Base-by-base conservation (phyloP, 1,284 basidiomycete species). In the Cutaneotrichosporon dermatis region DNA sequence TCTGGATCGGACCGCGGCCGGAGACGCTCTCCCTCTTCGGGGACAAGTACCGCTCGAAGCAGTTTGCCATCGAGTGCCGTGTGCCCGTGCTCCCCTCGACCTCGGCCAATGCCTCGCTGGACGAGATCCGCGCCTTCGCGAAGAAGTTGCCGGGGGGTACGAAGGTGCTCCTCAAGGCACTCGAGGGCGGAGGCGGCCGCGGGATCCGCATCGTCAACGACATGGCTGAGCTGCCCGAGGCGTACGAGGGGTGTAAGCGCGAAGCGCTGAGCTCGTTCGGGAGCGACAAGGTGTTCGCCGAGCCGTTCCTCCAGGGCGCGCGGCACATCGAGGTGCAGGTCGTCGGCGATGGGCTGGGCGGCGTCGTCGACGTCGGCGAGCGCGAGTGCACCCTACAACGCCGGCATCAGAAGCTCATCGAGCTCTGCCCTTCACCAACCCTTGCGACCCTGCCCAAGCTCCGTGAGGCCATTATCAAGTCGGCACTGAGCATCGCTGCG, bases 291-390 rank as follows among this genome's bases (percentile, higher is more conserved):
- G 90, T 94, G 2, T 80, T 94, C 8, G 84, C 94, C 7, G 94
- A 92, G 81, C 89, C 88, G 73, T 97, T 86, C 75, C 88, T 92
- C 60, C 82, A 87, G 68, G 84, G 84, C n/a, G 90, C 91, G 11
- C 82, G 91, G 60, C 90, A 92, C 71, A 85, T 94, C 37, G 91
- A 94, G 73, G 90, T 94, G 7, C 90, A 93, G 74, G 86, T 94
- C n/a, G 51, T 64, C 6, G 62, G 62, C 16, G 62, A 64, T 40
- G 62, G 62, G 9, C 54, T 45, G 9, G 62, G 62, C 25, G 40
- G 44, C 7, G 59, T 36, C 6, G 57, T 52, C 13, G 62, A 51
- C 3, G 49, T 64, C 11, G 62, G 62, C 25, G 62, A 64, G 52
- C 59, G 62, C 42, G 62, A 64, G 49, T 64, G 62, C 57, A 59